Percentiles rank a stretch among this genome's conserved stretches.
Evolutionary conservation across 352 stramenopile species (phyloP).

Genomic region (Globisporangium mamillatum): DNA sequence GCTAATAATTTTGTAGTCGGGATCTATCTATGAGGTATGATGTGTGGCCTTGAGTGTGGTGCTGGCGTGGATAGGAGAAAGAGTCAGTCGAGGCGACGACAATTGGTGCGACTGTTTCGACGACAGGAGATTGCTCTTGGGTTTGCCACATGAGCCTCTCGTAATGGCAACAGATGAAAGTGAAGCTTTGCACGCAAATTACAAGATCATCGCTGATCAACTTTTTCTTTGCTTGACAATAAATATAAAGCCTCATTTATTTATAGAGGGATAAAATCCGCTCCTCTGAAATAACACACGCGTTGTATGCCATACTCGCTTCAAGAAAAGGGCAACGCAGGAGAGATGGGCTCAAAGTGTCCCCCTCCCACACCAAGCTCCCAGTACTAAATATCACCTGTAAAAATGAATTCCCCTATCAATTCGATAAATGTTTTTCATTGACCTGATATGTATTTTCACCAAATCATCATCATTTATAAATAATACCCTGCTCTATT

Average conservation of each 20-base stretch:
- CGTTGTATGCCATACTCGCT: constrained; percentile 10
- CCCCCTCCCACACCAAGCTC: neutral
- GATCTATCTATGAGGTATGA: neutral
- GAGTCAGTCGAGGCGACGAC: neutral
- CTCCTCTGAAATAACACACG: constrained; percentile 9
- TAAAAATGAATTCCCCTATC: neutral
- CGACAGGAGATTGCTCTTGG: neutral
- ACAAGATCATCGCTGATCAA: no score
- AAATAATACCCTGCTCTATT: neutral
- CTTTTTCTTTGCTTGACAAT: neutral
- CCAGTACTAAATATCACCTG: neutral
- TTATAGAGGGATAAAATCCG: neutral
- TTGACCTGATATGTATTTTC: no score
- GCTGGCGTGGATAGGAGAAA: neutral
- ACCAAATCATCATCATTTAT: neutral
- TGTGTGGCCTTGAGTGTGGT: neutral
- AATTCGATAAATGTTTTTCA: neutral
- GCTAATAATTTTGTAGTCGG: neutral
- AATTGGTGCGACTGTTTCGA: neutral
- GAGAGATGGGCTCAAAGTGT: neutral
- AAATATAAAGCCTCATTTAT: neutral
- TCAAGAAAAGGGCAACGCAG: constrained; percentile 10
- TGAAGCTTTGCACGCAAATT: neutral
- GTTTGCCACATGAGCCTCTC: neutral
- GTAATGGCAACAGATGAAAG: neutral